Conservation (phyloP, 495 filamentous ascomycete genomes). For the Hypoxylon subgilvum region DNA sequence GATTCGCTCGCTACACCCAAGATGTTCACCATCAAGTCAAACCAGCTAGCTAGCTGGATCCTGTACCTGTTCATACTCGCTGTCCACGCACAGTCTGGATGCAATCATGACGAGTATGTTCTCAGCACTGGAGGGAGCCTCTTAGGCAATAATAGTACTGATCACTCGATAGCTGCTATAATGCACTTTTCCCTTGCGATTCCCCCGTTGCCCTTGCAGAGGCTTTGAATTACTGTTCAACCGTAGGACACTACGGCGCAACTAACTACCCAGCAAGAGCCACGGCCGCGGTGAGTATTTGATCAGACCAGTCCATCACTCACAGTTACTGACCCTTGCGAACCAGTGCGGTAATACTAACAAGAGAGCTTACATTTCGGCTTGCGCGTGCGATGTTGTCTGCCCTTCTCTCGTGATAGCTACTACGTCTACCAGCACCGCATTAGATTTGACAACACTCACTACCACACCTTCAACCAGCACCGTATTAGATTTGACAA, state of each 20-base stretch:
- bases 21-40: slow-evolving; percentile 18
- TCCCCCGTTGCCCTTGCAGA: slow-evolving; percentile 22
- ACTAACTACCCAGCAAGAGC: slow-evolving; percentile 38
- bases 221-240: slow-evolving; percentile 37
- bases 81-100: slow-evolving; percentile 24
- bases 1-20: slow-evolving; percentile 9
- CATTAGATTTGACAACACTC: background rate
- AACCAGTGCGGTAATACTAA: slow-evolving; percentile 35
- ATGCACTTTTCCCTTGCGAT: slow-evolving; percentile 38
- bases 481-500: background rate
- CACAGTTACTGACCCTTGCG: slow-evolving; percentile 1
- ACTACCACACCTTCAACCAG: background rate
- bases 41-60: slow-evolving; percentile 26
- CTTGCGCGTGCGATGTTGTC: slow-evolving; percentile 32
- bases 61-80: slow-evolving; percentile 26
- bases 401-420: slow-evolving; percentile 26
- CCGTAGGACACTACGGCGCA: slow-evolving; percentile 34
- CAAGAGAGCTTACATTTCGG: slow-evolving; percentile 30
- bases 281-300: slow-evolving; percentile 29
- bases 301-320: background rate
- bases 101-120: slow-evolving; percentile 33
- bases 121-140: background rate
- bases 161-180: slow-evolving; percentile 31
- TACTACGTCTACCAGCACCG: background rate
- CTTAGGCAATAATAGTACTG: background rate